These are phyloP conservation scores for Lasiodiplodia gonubiensis DNA, from an alignment of 2,329 filamentous ascomycete species.

Conservation along the genomic window DNA sequence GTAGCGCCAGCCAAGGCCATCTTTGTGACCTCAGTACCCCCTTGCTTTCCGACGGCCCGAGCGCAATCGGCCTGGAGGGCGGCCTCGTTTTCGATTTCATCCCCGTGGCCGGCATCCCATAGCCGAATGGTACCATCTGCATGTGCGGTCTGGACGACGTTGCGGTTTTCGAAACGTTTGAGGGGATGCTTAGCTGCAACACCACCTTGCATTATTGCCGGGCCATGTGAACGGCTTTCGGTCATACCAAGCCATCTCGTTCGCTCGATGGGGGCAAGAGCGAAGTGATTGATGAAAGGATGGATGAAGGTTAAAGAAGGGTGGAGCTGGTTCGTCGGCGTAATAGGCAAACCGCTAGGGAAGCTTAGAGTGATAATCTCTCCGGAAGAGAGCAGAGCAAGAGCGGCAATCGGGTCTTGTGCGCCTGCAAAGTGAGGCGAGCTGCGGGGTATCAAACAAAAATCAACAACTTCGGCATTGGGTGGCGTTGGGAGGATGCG, in stretches of 20 bases:
- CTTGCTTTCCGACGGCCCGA: slow-evolving; percentile 77
- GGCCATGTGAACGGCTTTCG: slow-evolving; percentile 81
- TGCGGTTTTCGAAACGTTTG: slow-evolving; percentile 80
- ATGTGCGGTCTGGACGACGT: slow-evolving; percentile 84
- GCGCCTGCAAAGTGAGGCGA: slow-evolving; percentile 87
- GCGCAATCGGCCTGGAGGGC: slow-evolving; percentile 87
- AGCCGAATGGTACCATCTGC: slow-evolving; percentile 89
- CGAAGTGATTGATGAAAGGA: slow-evolving; percentile 79
- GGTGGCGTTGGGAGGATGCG: slow-evolving; percentile 75
- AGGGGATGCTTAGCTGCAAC: slow-evolving; percentile 71
- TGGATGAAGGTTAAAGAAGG: slow-evolving; percentile 87
- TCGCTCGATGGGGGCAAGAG: slow-evolving; percentile 76
- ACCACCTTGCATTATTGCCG: slow-evolving; percentile 78
- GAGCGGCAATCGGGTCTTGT: slow-evolving; percentile 86
- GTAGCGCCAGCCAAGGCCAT: slow-evolving; percentile 81
- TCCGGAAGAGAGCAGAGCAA: slow-evolving; percentile 81
- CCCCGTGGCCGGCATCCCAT: slow-evolving; percentile 90
- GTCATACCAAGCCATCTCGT: slow-evolving; percentile 87
- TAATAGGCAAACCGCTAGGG: slow-evolving; percentile 87
- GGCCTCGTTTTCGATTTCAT: slow-evolving; percentile 87
- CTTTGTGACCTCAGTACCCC: slow-evolving; percentile 76
- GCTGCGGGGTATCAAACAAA: slow-evolving; percentile 79
- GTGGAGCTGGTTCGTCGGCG: slow-evolving; percentile 90
- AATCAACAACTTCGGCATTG: slow-evolving; percentile 77
- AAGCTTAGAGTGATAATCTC: slow-evolving; percentile 91